Base-by-base conservation (phyloP, 148 eudicot species). In the Gaultheria prostrata region DNA sequence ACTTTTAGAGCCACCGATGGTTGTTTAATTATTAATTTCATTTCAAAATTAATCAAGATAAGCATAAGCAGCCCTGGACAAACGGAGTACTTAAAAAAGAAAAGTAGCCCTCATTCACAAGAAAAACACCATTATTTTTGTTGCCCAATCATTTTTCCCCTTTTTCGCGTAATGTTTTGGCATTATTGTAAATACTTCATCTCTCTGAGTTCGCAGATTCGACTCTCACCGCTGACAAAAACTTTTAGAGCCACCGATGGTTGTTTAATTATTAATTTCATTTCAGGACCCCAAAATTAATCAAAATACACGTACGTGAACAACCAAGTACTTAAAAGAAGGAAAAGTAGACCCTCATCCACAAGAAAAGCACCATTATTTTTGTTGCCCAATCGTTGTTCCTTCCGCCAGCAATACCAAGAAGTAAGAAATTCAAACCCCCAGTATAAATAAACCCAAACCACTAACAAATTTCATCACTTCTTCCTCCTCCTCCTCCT, bases 391-490 rank as follows among this genome's bases (percentile, higher is more conserved):
- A 15, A 14, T 33, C 3, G 20, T 70, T 4, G 75, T 70, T 71
- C 48, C 14, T 72, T 18, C 24, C 49, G 3, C 39, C 35, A 67
- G 39, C 24, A 17, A 39, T 72, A 7, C 28, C 7, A n/a, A 65
- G 71, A n/a, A 65, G 45, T 33, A 70, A 70, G 21, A 71, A 28
- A 71, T 17, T 4, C 1, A 4, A 6, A 71, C 13, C n/a, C 70
- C 46, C 75, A 70, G 14, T 71, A 71, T 71, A 71, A 14, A 71
- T 72, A 35, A 8, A 72, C n/a, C 76, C 24, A 72, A 72, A 72
- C 26, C 10, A 72, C 75, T 72, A 2, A 24, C 76, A 35, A 72
- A 35, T 17, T 71, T 14, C n/a, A 14, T 14, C 3, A 8, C 3
- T 33, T 5, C 21, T 32, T 69, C 6, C 15, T 33, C 46, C 21